phyloP scores from a whole-genome alignment of 208 protist species.

The Leishmania mexicana region DNA sequence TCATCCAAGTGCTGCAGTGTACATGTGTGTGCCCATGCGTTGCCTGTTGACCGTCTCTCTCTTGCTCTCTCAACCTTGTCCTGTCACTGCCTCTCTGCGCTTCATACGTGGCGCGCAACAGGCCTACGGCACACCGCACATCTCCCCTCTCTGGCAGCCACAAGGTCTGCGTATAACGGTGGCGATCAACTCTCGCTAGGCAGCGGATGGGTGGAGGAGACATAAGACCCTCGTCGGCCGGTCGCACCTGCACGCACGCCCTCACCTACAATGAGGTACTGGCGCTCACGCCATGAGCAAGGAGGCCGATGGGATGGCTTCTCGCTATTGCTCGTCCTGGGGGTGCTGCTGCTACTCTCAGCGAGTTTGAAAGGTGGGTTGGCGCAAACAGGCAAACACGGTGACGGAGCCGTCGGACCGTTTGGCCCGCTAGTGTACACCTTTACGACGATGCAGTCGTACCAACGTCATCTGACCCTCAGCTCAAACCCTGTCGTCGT shows the following conservation, averaged over 20 bases:
- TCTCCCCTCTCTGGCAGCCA: neutral
- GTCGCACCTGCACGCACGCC: neutral
- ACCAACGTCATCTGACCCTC: slow-evolving; percentile 17
- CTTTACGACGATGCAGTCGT: slow-evolving; percentile 9
- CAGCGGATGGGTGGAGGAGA: no score
- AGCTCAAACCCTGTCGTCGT: slow-evolving; percentile 23
- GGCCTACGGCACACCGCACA: neutral
- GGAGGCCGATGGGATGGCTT: neutral
- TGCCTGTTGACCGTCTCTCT: neutral
- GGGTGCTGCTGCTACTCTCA: slow-evolving; percentile 1
- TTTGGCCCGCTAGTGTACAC: slow-evolving; percentile 20
- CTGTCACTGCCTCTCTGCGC: neutral
- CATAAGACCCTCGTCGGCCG: neutral
- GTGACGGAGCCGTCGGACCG: neutral
- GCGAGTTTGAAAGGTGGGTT: neutral
- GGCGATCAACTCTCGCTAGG: neutral
- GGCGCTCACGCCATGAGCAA: neutral
- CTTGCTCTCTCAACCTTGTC: neutral
- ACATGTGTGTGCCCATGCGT: neutral
- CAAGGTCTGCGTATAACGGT: neutral
- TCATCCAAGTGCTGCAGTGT: neutral
- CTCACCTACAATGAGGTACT: neutral
- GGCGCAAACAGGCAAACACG: neutral
- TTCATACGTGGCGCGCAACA: neutral
- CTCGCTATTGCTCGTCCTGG: neutral